Conservation (phyloP, 2,329 filamentous ascomycete species). For the Sphaerulina musiva region DNA sequence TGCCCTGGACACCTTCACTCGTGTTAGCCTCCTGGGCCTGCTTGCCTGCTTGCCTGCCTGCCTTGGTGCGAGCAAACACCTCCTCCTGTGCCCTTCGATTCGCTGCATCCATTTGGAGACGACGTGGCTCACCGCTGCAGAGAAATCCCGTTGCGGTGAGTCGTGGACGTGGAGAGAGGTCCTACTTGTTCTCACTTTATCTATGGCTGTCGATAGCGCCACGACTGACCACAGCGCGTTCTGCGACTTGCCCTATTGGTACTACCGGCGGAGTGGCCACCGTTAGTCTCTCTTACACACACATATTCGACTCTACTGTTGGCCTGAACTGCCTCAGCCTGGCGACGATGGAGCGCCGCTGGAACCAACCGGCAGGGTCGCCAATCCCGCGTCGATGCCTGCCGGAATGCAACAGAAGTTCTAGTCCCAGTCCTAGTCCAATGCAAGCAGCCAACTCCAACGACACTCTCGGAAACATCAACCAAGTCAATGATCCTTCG, state of each 20-base stretch:
- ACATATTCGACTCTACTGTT: background rate
- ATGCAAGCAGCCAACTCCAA: background rate
- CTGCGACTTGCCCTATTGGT: background rate
- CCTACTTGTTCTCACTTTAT: background rate
- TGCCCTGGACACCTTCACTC: background rate
- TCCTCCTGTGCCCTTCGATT: background rate
- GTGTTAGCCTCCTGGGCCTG: slow-evolving; percentile 4
- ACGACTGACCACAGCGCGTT: background rate
- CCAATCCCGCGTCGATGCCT: no score
- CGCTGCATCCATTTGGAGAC: background rate
- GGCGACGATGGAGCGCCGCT: no score
- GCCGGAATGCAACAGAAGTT: no score
- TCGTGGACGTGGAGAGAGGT: background rate
- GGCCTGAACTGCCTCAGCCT: no score
- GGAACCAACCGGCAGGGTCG: no score
- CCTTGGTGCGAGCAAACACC: background rate
- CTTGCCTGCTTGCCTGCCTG: background rate
- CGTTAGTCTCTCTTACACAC: slow-evolving; percentile 1
- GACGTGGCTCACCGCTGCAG: background rate
- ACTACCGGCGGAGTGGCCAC: background rate
- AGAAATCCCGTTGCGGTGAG: background rate
- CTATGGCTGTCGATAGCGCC: background rate
- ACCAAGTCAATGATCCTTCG: background rate
- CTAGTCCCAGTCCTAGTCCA: background rate
- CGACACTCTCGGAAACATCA: background rate